Conservation (phyloP, 352 stramenopile genomes). For the Phytophthora brassicae region DNA sequence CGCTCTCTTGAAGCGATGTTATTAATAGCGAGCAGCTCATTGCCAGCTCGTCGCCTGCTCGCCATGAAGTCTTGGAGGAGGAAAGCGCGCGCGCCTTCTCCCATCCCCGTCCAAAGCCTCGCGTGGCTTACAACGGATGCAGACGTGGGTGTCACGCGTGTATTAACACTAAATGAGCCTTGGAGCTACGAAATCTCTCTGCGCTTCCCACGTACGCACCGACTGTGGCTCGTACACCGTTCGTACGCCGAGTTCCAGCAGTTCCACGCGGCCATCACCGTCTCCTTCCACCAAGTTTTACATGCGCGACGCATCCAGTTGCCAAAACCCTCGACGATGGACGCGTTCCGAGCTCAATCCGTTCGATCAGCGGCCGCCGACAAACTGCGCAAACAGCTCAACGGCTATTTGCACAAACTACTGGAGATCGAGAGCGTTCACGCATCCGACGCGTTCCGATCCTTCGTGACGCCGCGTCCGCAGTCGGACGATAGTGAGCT, state of each 20-base stretch:
- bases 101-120: not conserved
- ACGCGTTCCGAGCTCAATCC: conserved; percentile 26
- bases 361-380: conserved; percentile 28
- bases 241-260: conserved; percentile 52
- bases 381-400: conserved; percentile 51
- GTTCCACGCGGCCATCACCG: conserved; percentile 40
- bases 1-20: conserved; percentile 21
- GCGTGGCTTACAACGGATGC: conserved; percentile 46
- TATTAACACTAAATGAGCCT: conserved; percentile 16
- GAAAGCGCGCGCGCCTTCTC: conserved; percentile 4
- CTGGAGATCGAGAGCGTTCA: conserved; percentile 58
- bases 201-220: conserved; percentile 43
- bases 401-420: conserved; percentile 62
- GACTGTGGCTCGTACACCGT: conserved; percentile 52
- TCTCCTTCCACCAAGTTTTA: conserved; percentile 27
- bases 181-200: conserved; percentile 63
- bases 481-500: conserved; percentile 39
- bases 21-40: conserved; percentile 10
- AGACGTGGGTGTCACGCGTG: conserved; percentile 54
- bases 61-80: conserved; percentile 23
- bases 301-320: conserved; percentile 45
- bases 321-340: conserved; percentile 44
- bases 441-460: conserved; percentile 38
- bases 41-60: conserved; percentile 4
- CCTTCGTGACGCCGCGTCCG: conserved; percentile 48